Evolutionary conservation across 129 eudicot species (phyloP), one percentile per base, ranked within the genome.

Genomic region (Scalesia atractyloides): DNA sequence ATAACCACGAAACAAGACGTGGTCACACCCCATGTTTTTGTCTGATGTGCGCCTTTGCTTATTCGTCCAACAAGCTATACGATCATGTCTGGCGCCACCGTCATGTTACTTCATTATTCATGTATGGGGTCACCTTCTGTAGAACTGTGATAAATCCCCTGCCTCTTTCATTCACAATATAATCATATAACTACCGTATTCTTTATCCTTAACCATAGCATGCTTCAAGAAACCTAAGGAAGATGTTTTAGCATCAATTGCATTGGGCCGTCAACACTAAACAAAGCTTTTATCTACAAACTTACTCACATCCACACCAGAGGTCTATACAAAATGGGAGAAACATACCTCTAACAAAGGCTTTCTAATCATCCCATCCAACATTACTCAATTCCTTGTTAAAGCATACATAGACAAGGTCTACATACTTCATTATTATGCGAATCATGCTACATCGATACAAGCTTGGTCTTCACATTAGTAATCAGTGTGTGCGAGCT

Each of bases 281-380:
- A 36, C 15, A 36, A 63, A 2, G 13, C 19, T 14, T 63, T 36
- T 15, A 14, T 13, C 24, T 34, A 63, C 26, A 34, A 36, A 7
- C 68, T 34, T 15, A 34, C 20, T 34, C 4, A n/a, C 34, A 14
- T 7, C 68, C 4, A 2, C 3, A 2, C 14, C 48, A 22, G 0
- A 34, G 4, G 68, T 63, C 14, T 17, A 33, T 30, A 61, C 43
- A 7, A 61, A 15, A 5, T 26, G 20, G 44, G 19, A 30, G 66
- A 12, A 61, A 13, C 66, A 14, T 34, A n/a, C 46, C 43, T 19
- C 66, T 36, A 63, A 63, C 22, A 63, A 63, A 63, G 6, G 5
- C 20, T 62, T 52, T 52, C 64, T 57, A 19, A 57, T 30, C 30
- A 57, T 57, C 13, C 63, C 63, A 57, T 48, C 52, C 5, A 48